A percentile compares a stretch with the other conserved stretches of the same genome.
phyloP scores from a whole-genome alignment of 768 basidiomycete species.

The Saitozyma podzolica region DNA sequence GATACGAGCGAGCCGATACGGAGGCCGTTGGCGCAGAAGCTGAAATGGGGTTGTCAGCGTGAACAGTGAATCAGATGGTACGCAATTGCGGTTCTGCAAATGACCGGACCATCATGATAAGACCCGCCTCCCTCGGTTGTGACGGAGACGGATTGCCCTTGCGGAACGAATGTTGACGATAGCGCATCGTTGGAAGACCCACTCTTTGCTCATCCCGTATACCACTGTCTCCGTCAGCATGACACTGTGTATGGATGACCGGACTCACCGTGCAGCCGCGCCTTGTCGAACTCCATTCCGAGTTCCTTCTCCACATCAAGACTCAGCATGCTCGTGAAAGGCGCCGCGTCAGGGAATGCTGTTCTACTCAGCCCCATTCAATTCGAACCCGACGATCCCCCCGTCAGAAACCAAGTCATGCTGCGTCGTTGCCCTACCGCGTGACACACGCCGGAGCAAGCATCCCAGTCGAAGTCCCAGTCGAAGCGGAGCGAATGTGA shows the following conservation, averaged over 20 bases:
- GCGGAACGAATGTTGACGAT: too few species aligned
- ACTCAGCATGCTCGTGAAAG: conserved; percentile 46
- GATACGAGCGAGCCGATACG: conserved; percentile 47
- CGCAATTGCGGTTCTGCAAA: background rate
- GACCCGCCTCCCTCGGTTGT: too few species aligned
- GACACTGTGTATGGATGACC: too few species aligned
- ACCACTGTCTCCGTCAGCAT: conserved; percentile 22
- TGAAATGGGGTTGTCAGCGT: conserved; percentile 7
- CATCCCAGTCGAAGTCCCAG: too few species aligned
- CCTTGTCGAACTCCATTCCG: conserved; percentile 36
- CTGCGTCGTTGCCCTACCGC: too few species aligned
- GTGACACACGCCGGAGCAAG: too few species aligned
- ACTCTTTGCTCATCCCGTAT: conserved; percentile 50
- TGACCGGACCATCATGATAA: too few species aligned
- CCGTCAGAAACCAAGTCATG: background rate
- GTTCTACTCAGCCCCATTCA: background rate
- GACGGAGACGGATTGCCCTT: too few species aligned
- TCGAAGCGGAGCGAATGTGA: too few species aligned
- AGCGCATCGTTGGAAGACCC: conserved; percentile 5
- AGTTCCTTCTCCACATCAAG: conserved; percentile 47
- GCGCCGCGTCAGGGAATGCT: conserved; percentile 29
- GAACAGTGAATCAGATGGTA: background rate
- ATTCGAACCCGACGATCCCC: background rate
- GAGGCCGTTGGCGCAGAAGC: conserved; percentile 39
- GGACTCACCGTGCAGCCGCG: conserved; percentile 42